Conservation (phyloP, 2,329 filamentous ascomycete species). For the Colletotrichum gloeosporioides region DNA sequence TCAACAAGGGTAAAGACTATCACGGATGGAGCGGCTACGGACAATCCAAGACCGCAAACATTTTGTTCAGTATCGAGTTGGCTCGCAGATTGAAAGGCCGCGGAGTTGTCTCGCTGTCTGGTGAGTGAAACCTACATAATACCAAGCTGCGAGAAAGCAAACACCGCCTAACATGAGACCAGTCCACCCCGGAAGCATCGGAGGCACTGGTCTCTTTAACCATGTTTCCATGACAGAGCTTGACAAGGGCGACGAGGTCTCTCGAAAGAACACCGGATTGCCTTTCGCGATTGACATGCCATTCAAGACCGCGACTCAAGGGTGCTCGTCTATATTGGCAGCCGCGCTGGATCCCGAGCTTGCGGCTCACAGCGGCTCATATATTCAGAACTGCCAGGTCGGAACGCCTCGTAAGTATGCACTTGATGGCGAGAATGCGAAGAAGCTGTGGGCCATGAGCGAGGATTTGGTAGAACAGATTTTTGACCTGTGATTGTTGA, state of each 20-base stretch:
- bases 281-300: neutral
- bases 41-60: neutral
- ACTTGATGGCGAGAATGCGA: neutral
- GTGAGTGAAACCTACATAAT: neutral
- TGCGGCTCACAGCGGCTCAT: neutral
- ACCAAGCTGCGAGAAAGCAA: rapidly evolving
- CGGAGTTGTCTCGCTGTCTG: neutral
- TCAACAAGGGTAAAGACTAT: neutral
- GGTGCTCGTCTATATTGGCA: neutral
- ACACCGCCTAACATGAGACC: rapidly evolving
- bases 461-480: neutral
- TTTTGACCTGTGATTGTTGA: neutral
- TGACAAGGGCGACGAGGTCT: neutral
- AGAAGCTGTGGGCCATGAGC: neutral
- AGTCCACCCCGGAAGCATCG: neutral
- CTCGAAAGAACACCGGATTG: neutral
- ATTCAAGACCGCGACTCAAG: neutral
- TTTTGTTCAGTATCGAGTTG: neutral
- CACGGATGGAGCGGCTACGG: neutral
- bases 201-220: neutral
- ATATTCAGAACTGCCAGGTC: neutral
- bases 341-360: neutral
- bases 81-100: neutral
- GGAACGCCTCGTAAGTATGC: neutral
- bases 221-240: neutral